phyloP scores from a whole-genome alignment of 2,329 filamentous ascomycete genomes.

The Stenocarpella maydis region DNA sequence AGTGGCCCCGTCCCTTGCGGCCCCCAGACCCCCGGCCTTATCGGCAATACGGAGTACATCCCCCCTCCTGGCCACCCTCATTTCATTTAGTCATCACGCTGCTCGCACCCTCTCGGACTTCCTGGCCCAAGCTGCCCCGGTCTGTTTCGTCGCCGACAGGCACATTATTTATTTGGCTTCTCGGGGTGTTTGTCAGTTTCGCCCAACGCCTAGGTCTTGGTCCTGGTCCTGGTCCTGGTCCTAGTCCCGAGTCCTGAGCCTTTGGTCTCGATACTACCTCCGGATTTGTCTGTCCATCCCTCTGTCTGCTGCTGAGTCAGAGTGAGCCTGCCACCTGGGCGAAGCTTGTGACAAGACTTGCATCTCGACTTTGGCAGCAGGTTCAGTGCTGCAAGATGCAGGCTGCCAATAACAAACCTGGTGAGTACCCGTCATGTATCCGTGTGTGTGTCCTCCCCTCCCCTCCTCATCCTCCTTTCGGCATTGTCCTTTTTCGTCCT shows the following conservation, averaged over 20 bases:
- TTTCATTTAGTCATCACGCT: constrained; percentile 32
- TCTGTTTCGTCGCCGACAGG: constrained; percentile 6
- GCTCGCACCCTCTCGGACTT: constrained; percentile 13
- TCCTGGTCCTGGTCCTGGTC: neutral
- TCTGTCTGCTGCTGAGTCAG: constrained; percentile 31
- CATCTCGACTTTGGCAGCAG: constrained; percentile 15
- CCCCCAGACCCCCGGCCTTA: neutral
- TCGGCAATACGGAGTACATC: constrained; percentile 29
- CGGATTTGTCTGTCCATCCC: neutral
- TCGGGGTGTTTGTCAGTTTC: neutral
- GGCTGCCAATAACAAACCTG: constrained; percentile 33
- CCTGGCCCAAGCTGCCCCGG: neutral
- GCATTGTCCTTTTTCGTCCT: constrained; percentile 15
- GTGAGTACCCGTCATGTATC: constrained; percentile 31
- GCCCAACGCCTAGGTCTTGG: neutral
- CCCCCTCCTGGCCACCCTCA: constrained; percentile 2
- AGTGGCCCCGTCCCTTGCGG: neutral
- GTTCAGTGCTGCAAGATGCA: constrained; percentile 34
- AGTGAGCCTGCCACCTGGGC: constrained; percentile 13
- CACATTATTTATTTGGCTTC: constrained; percentile 2
- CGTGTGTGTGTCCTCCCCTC: neutral
- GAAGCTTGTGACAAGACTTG: constrained; percentile 16
- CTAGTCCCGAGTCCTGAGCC: neutral
- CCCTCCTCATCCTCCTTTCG: neutral
- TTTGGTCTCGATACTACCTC: neutral